Evolutionary conservation across 192 early-diverging fungal genomes (phyloP), one percentile per base, ranked within the genome.

Genomic region (Backusella psychrophila): DNA sequence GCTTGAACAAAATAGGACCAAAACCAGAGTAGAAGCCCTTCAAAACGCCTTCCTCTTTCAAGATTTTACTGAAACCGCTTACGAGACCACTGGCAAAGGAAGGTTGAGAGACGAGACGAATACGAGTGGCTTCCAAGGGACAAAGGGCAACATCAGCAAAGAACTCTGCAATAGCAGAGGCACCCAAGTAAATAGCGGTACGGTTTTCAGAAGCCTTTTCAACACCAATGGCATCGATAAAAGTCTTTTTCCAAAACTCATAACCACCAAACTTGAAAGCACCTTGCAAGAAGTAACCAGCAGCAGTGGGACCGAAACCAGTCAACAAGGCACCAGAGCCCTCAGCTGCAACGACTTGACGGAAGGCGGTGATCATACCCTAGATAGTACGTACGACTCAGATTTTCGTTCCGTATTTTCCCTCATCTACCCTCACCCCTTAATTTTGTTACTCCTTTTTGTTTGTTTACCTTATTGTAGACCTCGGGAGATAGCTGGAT

Each of bases 11-110:
- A 71, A 93, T 90, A 59, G 93, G 93, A 33, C 89, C 91, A 74
- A 94, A 93, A 65, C 93, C 93, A 81, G 90, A 90, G 84, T 92
- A 91, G 81, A 93, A 92, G 39, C 92, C 92, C 23, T 83, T 80
- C 56, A 88, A 21, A 71, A 91, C 73, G 76, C 92, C 92, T 65
- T 93, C 92, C 73, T 91, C 88, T 75, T 76, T 84, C 34, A 87
- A 56, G 77, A 93, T 87, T 46, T 85, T 80, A 26, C 75, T 74
- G 80, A 92, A 91, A 36, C 89, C 92, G 59, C 83, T 77, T 9
- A 87, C 41, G 63, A 93, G 84, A 66, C 92, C 92, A 26, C 67
- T 69, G 31, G 92, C 91, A 71, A 90, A 93, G 29, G 78, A 82
- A 11, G 92, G 91, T 66, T 93, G 85, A 26, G 92, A 93, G 41